Evolutionary conservation across 495 filamentous ascomycete genomes (phyloP).

Genomic region (Podospora anserina): DNA sequence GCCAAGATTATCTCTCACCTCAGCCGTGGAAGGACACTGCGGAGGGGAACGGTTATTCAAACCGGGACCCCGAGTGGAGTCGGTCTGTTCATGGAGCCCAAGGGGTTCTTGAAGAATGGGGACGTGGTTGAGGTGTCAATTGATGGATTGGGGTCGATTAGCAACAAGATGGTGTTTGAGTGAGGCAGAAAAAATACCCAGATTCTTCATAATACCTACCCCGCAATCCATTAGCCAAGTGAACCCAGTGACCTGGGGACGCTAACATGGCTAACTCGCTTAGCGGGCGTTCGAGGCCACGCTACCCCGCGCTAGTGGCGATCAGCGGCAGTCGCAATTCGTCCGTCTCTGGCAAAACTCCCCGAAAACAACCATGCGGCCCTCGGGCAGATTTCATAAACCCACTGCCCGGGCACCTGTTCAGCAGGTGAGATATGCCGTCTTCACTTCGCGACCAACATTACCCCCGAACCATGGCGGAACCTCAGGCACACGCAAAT

Average conservation of each 20-base stretch:
- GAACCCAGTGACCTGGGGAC: background rate
- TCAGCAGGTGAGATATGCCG: background rate
- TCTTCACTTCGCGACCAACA: background rate
- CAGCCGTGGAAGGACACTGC: constrained; percentile 39
- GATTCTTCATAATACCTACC: background rate
- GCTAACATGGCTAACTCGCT: background rate
- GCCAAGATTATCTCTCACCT: constrained; percentile 6
- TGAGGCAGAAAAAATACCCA: background rate
- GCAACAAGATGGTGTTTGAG: constrained; percentile 40
- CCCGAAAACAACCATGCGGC: too few species aligned
- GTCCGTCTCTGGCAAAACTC: background rate
- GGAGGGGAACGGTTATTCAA: constrained; percentile 35
- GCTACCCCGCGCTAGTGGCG: background rate
- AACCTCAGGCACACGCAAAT: background rate
- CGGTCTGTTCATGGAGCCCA: constrained; percentile 53
- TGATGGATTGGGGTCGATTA: constrained; percentile 27
- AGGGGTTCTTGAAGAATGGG: constrained; percentile 55
- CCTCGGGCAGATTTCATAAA: background rate
- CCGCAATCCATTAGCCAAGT: background rate
- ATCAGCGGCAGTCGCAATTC: background rate
- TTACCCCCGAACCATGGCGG: background rate
- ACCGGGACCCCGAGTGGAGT: constrained; percentile 45
- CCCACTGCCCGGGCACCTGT: background rate
- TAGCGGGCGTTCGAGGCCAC: too few species aligned
- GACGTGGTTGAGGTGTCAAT: constrained; percentile 60